Percentiles rank a stretch among this genome's conserved stretches.
Conservation (phyloP, 768 basidiomycete genomes). For the Lactarius vividus region DNA sequence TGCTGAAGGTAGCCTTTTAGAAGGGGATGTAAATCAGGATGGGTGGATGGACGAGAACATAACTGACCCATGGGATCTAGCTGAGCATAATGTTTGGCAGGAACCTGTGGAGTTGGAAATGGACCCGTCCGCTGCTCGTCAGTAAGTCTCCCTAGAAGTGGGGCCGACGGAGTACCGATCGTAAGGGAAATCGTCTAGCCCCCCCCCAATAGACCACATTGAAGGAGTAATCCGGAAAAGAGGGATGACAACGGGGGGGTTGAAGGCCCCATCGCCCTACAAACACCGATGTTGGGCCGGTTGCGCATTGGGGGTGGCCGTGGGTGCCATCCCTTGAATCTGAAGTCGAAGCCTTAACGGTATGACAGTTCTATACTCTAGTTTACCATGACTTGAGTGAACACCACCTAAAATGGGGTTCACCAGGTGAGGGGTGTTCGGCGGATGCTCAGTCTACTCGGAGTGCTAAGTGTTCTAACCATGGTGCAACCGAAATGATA, state of each 20-base stretch:
- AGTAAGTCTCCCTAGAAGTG: neutral
- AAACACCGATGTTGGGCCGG: neutral
- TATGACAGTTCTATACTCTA: neutral
- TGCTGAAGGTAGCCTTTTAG: neutral
- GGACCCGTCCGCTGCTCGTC: accelerated
- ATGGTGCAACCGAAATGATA: too few relatives aligned
- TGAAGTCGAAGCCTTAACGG: neutral
- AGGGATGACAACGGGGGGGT: too few relatives aligned
- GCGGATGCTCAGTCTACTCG: too few relatives aligned
- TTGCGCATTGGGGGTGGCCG: neutral
- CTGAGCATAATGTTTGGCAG: neutral
- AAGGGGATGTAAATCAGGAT: neutral
- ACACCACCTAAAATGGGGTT: neutral
- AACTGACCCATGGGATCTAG: accelerated
- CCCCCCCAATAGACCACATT: too few relatives aligned
- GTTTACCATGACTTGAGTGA: too few relatives aligned
- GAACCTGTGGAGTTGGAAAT: neutral
- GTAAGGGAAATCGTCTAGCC: neutral
- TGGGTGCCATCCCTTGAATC: neutral
- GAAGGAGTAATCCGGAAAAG: too few relatives aligned
- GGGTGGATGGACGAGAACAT: accelerated
- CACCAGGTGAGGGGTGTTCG: neutral
- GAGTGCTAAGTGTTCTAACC: too few relatives aligned
- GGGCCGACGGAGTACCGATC: neutral
- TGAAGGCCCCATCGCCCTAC: neutral